phyloP scores from a whole-genome alignment of 495 filamentous ascomycete genomes.

The Penicillium cataractarum region DNA sequence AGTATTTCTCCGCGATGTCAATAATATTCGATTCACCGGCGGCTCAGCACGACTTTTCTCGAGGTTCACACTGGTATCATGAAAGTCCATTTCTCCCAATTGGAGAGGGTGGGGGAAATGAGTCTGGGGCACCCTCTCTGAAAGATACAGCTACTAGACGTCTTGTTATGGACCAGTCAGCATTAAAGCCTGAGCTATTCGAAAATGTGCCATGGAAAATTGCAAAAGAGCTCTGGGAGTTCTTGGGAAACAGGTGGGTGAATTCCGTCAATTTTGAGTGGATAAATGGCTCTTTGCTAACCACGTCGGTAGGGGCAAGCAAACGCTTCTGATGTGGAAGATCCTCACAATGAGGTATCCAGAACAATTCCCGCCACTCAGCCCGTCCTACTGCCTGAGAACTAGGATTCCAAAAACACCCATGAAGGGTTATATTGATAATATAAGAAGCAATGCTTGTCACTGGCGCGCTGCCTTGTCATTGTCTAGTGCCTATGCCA shows the following conservation, averaged over 20 bases:
- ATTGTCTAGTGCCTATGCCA: conserved; percentile 28
- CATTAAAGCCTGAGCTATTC: conserved; percentile 32
- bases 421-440: conserved; percentile 37
- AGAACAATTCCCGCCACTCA: conserved; percentile 28
- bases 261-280: background rate
- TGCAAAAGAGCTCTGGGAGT: conserved; percentile 46
- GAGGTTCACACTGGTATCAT: conserved; percentile 41
- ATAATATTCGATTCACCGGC: conserved; percentile 9
- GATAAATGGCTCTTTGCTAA: conserved; percentile 3
- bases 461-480: conserved; percentile 40
- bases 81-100: conserved; percentile 39
- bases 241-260: conserved; percentile 35
- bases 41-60: conserved; percentile 5
- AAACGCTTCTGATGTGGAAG: conserved; percentile 48
- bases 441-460: conserved; percentile 32
- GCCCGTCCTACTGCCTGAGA: conserved; percentile 29
- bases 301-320: conserved; percentile 33
- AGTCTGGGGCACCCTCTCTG: conserved; percentile 34
- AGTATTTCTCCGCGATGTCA: conserved; percentile 8
- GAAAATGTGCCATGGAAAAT: conserved; percentile 40
- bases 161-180: conserved; percentile 37
- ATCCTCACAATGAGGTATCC: conserved; percentile 43
- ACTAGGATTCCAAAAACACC: conserved; percentile 29
- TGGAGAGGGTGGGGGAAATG: conserved; percentile 28
- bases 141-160: conserved; percentile 38